A percentile compares a stretch with the other conserved stretches of the same genome.
Evolutionary conservation across 164 flowering plant species (phyloP).

Genomic region (Umbellularia californica): DNA sequence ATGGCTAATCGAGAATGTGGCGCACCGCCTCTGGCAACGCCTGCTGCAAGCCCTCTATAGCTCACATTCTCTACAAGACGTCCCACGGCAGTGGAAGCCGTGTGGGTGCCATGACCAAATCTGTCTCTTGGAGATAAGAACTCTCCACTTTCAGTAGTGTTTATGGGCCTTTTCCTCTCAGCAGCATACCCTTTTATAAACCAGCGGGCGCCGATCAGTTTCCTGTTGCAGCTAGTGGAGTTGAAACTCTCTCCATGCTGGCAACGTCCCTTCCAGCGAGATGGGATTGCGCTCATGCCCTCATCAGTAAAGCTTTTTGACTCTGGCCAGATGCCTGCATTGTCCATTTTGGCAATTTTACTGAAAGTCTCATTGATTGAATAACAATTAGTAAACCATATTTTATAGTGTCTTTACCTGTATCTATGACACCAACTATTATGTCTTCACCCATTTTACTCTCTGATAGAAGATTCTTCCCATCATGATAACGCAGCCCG

Average conservation of each 20-base stretch:
- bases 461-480: conserved; percentile 38
- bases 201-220: conserved; percentile 62
- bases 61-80: conserved; percentile 37
- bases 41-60: conserved; percentile 48
- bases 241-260: conserved; percentile 40
- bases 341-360: background rate
- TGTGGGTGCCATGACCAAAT: conserved; percentile 61
- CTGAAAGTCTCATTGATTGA: background rate
- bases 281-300: conserved; percentile 47
- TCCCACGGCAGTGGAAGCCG: conserved; percentile 57
- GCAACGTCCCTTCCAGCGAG: conserved; percentile 59
- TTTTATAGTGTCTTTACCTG: background rate
- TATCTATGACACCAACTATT: conserved; percentile 57
- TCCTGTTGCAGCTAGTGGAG: conserved; percentile 48
- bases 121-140: conserved; percentile 53
- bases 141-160: conserved; percentile 30
- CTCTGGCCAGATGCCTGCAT: conserved; percentile 68
- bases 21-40: conserved; percentile 55
- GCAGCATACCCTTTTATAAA: conserved; percentile 41
- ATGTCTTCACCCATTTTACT: conserved; percentile 55
- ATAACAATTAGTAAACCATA: no score
- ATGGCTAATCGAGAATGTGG: conserved; percentile 48
- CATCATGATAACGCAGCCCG: conserved; percentile 43
- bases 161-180: background rate
- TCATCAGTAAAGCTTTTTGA: conserved; percentile 48